Conservation (phyloP, 75 land plant genomes). For the Adiantum capillusveneris region DNA sequence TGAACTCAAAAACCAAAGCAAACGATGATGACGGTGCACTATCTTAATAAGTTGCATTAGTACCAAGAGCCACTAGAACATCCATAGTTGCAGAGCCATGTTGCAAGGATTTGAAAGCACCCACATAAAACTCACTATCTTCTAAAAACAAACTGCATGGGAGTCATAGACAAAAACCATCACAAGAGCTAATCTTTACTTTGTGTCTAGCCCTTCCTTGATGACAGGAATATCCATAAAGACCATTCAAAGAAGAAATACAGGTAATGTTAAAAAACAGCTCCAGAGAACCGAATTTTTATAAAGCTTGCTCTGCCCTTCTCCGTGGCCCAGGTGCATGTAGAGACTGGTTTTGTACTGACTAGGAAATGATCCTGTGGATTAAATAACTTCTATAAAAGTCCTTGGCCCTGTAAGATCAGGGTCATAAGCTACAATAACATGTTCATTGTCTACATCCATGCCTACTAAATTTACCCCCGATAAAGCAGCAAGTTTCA, state of each 20-base stretch:
- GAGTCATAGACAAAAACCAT: too few relatives aligned
- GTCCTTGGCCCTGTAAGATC: too few relatives aligned
- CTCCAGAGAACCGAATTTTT: slow-evolving; percentile 67
- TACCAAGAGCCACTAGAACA: too few relatives aligned
- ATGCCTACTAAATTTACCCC: slow-evolving; percentile 72
- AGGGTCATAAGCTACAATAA: slow-evolving; percentile 66
- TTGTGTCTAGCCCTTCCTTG: slow-evolving; percentile 47
- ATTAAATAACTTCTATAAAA: slow-evolving; percentile 58
- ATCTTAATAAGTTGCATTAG: too few relatives aligned
- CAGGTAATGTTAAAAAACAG: slow-evolving; percentile 80
- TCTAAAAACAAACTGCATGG: too few relatives aligned
- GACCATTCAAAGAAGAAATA: slow-evolving; percentile 78
- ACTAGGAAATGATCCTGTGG: slow-evolving; percentile 14
- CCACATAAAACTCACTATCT: too few relatives aligned
- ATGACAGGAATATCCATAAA: slow-evolving; percentile 68
- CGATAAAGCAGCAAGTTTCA: slow-evolving; percentile 41
- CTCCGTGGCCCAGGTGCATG: slow-evolving; percentile 26
- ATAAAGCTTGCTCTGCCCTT: slow-evolving; percentile 38
- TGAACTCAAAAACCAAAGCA: too few relatives aligned
- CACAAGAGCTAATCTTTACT: slow-evolving; percentile 47
- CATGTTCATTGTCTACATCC: slow-evolving; percentile 29
- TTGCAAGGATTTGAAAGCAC: too few relatives aligned
- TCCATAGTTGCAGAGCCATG: too few relatives aligned
- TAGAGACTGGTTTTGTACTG: slow-evolving; percentile 49
- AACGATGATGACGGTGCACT: too few relatives aligned